A percentile compares a stretch with the other conserved stretches of the same genome.
Conservation (phyloP, 345 rosid genomes). For the thale cress (Arabidopsis thaliana) region TAIR10.1 NC_003074.8:4015501-4016000, state of each 20-base stretch:
- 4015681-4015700: conserved; percentile 57
- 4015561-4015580: conserved; percentile 37
- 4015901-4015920: conserved; percentile 47
- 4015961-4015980: conserved; percentile 47
- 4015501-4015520: conserved; percentile 12
- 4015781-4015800: conserved; percentile 73
- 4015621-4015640: conserved; percentile 88
- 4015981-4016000: conserved; percentile 40
- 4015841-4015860: conserved; percentile 67
- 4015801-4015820: conserved; percentile 78
- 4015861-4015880: conserved; percentile 87
- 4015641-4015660: conserved; percentile 97
- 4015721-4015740: conserved; percentile 73
- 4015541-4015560: conserved; percentile 9
- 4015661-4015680: conserved; percentile 71
- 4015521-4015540: conserved; percentile 5
- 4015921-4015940: conserved; percentile 47
- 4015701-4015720: conserved; percentile 79
- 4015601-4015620: conserved; percentile 69
- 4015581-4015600: conserved; percentile 32
- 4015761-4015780: conserved; percentile 61
- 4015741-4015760: conserved; percentile 51
- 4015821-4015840: conserved; percentile 93
- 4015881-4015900: conserved; percentile 67
- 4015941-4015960: conserved; percentile 53